Percentiles rank a stretch among this genome's conserved stretches.
Conservation (phyloP, 179 eudicot species). For the Spergularia azorica region DNA sequence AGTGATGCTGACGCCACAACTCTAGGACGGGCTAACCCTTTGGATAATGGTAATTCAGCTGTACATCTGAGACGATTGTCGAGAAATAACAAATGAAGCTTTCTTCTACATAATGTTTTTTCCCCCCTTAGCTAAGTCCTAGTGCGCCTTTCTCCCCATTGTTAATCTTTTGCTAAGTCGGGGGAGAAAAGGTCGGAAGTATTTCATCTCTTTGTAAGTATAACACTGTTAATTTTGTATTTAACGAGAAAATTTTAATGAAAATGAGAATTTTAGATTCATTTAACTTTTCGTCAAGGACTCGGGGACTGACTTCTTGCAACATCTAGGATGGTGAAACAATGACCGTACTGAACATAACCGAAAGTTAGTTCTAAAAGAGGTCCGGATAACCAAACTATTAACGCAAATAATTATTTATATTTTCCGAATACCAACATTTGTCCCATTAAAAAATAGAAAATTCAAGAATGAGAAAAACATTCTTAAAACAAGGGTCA, state of each 20-base stretch:
- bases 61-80: conserved; percentile 46
- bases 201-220: conserved; percentile 30
- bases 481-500: too few species aligned
- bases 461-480: too few species aligned
- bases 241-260: conserved; percentile 34
- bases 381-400: too few species aligned
- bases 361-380: too few species aligned
- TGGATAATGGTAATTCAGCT: conserved; percentile 37
- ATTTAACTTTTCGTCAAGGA: neutral
- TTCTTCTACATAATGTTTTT: conserved; percentile 22
- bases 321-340: too few species aligned
- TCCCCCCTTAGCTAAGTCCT: neutral
- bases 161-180: conserved; percentile 15
- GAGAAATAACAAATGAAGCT: conserved; percentile 35
- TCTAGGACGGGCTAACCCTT: conserved; percentile 50
- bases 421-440: too few species aligned
- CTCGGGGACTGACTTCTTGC: too few species aligned
- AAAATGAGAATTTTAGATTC: conserved; percentile 19
- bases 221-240: conserved; percentile 33
- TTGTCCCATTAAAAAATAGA: too few species aligned
- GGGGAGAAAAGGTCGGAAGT: conserved; percentile 28
- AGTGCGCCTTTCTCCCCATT: conserved; percentile 30
- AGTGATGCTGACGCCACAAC: conserved; percentile 50
- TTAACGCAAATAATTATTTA: too few species aligned
- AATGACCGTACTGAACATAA: too few species aligned